phyloP scores from a whole-genome alignment of 2,329 filamentous ascomycete species.

The Biscogniauxia mediterranea region DNA sequence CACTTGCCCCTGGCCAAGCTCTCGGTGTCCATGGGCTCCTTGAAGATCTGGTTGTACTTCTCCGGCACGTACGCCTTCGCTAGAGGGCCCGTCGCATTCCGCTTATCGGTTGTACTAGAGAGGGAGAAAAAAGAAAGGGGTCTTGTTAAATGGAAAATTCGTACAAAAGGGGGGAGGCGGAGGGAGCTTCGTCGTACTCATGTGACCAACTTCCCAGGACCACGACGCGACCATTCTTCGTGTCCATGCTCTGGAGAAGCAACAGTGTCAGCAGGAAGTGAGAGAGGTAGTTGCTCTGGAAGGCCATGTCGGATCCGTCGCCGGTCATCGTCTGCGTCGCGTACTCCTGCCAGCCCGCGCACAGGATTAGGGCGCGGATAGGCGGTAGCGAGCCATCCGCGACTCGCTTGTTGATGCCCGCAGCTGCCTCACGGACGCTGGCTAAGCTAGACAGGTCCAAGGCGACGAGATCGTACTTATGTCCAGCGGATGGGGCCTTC shows the following conservation, averaged over 20 bases:
- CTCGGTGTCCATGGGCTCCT: constrained; percentile 20
- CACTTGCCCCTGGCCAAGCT: constrained; percentile 28
- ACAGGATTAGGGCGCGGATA: constrained; percentile 24
- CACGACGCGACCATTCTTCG: constrained; percentile 31
- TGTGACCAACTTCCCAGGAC: constrained; percentile 32
- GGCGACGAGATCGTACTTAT: constrained; percentile 12
- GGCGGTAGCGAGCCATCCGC: constrained; percentile 25
- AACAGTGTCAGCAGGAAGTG: constrained; percentile 35
- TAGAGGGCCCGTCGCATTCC: constrained; percentile 17
- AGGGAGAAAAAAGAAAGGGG: not conserved
- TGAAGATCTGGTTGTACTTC: constrained; percentile 26
- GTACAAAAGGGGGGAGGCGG: not conserved
- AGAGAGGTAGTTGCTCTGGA: constrained; percentile 33
- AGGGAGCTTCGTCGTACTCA: constrained; percentile 22
- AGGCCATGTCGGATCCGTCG: constrained; percentile 35
- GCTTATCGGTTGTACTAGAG: constrained; percentile 15
- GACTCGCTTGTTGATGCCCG: constrained; percentile 19
- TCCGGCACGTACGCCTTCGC: constrained; percentile 18
- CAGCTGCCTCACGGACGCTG: constrained; percentile 16
- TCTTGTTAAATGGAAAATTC: too few relatives aligned
- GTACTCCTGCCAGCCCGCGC: constrained; percentile 26
- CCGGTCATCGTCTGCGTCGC: constrained; percentile 28
- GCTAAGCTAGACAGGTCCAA: constrained; percentile 19
- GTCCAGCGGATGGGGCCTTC: constrained; percentile 6
- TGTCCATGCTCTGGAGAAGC: constrained; percentile 36